Conservation (phyloP, 306 rosid species). For the Quercus alba region DNA sequence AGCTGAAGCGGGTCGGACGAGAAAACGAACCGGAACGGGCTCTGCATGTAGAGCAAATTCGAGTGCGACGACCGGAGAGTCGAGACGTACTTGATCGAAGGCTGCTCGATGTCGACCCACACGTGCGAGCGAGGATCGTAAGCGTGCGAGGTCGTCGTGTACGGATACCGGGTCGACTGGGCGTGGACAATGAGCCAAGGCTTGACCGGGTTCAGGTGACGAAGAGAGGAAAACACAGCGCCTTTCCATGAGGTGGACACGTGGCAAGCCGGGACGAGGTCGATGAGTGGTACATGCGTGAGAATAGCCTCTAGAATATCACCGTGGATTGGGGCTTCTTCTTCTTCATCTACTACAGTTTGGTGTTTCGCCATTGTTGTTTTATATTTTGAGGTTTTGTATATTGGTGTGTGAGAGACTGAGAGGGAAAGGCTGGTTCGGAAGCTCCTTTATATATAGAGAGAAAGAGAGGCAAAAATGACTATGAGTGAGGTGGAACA, state of each 20-base stretch:
- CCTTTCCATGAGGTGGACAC: constrained; percentile 63
- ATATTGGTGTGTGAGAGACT: not conserved
- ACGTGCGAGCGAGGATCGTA: constrained; percentile 70
- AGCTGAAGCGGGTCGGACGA: constrained; percentile 60
- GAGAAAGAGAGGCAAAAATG: not conserved
- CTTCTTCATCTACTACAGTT: not conserved
- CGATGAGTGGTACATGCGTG: constrained; percentile 54
- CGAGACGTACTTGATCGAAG: constrained; percentile 28
- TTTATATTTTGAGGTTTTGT: no score
- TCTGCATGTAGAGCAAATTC: constrained; percentile 51
- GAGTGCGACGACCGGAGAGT: constrained; percentile 66
- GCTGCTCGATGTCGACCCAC: constrained; percentile 44
- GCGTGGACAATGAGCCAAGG: constrained; percentile 70
- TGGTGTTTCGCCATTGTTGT: constrained; percentile 1
- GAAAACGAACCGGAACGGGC: constrained; percentile 47
- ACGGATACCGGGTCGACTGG: constrained; percentile 38
- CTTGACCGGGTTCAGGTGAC: constrained; percentile 32
- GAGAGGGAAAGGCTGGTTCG: not conserved
- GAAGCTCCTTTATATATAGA: constrained; percentile 11
- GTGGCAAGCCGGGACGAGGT: constrained; percentile 40
- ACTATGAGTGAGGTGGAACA: no score
- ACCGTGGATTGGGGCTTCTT: constrained; percentile 50
- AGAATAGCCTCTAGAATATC: constrained; percentile 61
- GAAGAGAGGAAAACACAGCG: constrained; percentile 61
- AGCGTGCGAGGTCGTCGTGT: constrained; percentile 40